Evolutionary conservation across 345 rosid genomes (phyloP).

Genomic region (Populus deltoides): DNA sequence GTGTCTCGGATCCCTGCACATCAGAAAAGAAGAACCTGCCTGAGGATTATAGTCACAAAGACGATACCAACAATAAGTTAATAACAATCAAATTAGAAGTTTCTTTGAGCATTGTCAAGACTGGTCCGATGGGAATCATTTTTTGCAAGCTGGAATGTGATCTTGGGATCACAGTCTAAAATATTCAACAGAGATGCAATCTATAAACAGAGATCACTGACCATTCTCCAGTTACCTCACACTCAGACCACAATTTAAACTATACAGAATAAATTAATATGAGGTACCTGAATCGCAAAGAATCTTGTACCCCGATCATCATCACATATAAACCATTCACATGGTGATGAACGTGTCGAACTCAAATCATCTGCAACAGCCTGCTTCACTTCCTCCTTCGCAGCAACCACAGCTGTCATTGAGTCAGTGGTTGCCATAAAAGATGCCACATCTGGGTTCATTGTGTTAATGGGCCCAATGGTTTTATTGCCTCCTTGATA

Average conservation of each 20-base stretch:
- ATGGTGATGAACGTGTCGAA: slow-evolving; percentile 71
- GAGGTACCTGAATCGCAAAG: slow-evolving; percentile 81
- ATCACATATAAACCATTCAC: slow-evolving; percentile 94
- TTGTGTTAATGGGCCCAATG: slow-evolving; percentile 25
- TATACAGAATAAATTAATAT: slow-evolving; percentile 1
- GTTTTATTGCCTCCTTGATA: slow-evolving; percentile 15
- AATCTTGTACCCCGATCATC: slow-evolving; percentile 76
- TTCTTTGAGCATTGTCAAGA: background rate
- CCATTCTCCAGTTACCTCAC: background rate
- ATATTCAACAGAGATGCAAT: background rate
- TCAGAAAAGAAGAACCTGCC: background rate
- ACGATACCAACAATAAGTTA: background rate
- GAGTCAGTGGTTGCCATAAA: slow-evolving; percentile 90
- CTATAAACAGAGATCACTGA: background rate
- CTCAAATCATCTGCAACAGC: slow-evolving; percentile 92
- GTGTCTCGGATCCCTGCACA: slow-evolving; percentile 81
- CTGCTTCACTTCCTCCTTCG: slow-evolving; percentile 90
- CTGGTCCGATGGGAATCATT: background rate
- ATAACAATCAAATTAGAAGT: background rate
- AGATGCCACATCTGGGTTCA: slow-evolving; percentile 56
- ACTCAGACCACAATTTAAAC: background rate
- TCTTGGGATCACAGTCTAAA: background rate
- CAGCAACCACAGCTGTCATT: slow-evolving; percentile 94
- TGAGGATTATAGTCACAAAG: background rate
- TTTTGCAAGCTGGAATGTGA: background rate